Conservation (phyloP, 176 grass and related monocot genomes). For the Saccharum officinarum region DNA sequence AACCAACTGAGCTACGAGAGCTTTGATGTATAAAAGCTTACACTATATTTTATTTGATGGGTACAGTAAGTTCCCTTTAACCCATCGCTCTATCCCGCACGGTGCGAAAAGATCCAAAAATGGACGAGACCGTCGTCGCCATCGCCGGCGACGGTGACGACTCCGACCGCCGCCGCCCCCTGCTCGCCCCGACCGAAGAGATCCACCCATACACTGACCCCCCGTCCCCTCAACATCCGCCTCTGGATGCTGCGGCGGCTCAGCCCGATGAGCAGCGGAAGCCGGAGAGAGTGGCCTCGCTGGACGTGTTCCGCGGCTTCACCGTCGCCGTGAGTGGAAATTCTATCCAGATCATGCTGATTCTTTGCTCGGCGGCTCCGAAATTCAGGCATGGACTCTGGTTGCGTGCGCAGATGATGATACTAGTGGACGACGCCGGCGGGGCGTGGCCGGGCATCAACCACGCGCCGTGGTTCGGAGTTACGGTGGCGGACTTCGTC, state of each 20-base stretch:
- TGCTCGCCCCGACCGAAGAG: slow-evolving; percentile 34
- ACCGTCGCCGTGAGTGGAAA: slow-evolving; percentile 63
- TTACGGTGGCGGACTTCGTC: slow-evolving; percentile 92
- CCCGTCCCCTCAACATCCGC: not conserved
- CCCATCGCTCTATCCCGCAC: not conserved
- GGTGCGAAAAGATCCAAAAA: slow-evolving; percentile 19
- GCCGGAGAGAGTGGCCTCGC: slow-evolving; percentile 61
- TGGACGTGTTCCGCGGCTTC: slow-evolving; percentile 94
- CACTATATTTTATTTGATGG: no score
- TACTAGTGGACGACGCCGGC: slow-evolving; percentile 90
- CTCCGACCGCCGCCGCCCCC: slow-evolving; percentile 33
- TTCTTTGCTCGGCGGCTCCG: not conserved
- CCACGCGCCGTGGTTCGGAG: slow-evolving; percentile 90
- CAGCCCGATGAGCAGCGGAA: slow-evolving; percentile 38
- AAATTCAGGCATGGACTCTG: not conserved
- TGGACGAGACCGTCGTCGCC: slow-evolving; percentile 38
- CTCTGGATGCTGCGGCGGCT: not conserved
- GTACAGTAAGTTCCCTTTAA: no score
- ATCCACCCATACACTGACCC: slow-evolving; percentile 43
- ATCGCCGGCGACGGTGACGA: slow-evolving; percentile 43
- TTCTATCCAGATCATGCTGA: not conserved
- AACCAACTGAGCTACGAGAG: slow-evolving; percentile 98
- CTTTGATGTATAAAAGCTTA: not conserved
- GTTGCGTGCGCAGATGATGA: slow-evolving; percentile 63
- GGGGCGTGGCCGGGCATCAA: slow-evolving; percentile 93